These are phyloP conservation scores for Orbilia blumenaviensis DNA, from an alignment of 2,329 filamentous ascomycete genomes.

Conservation along the genomic window DNA sequence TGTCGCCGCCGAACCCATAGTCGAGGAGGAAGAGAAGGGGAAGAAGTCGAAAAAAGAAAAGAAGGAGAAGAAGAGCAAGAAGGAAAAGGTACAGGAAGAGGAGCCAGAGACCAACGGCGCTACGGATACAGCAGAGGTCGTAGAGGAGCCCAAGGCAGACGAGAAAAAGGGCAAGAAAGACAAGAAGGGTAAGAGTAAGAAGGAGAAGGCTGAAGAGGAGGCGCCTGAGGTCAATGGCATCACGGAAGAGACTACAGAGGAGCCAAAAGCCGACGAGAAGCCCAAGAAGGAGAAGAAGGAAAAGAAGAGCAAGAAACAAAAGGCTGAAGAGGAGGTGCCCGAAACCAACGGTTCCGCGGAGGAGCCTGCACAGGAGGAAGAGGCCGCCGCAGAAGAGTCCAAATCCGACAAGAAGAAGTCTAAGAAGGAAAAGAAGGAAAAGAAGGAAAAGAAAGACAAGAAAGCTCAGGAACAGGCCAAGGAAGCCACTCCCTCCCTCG, in stretches of 20 bases:
- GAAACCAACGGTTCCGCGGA: too few species aligned
- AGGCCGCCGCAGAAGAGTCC: constrained; percentile 34
- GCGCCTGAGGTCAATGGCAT: too few species aligned
- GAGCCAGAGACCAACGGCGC: too few species aligned
- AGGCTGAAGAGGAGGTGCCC: too few species aligned
- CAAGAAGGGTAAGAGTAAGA: too few species aligned
- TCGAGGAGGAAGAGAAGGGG: constrained; percentile 18
- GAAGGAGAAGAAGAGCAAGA: constrained; percentile 65
- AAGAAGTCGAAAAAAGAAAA: constrained; percentile 67
- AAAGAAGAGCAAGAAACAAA: constrained; percentile 54
- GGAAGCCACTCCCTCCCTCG: not conserved
- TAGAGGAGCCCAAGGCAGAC: too few species aligned
- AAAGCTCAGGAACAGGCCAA: not conserved
- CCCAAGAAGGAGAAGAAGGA: constrained; percentile 72
- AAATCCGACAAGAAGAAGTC: constrained; percentile 58
- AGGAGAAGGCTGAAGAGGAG: too few species aligned
- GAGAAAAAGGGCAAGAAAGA: too few species aligned
- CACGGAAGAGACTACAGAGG: too few species aligned
- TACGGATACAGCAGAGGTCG: too few species aligned
- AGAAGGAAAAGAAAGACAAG: constrained; percentile 37
- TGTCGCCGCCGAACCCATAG: not conserved
- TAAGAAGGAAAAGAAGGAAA: constrained; percentile 72
- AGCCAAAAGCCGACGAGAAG: too few species aligned
- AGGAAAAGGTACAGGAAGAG: constrained; percentile 16
- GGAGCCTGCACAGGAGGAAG: too few species aligned